Conservation (phyloP, 2,329 filamentous ascomycete species). For the Tolypocladium amazonense region DNA sequence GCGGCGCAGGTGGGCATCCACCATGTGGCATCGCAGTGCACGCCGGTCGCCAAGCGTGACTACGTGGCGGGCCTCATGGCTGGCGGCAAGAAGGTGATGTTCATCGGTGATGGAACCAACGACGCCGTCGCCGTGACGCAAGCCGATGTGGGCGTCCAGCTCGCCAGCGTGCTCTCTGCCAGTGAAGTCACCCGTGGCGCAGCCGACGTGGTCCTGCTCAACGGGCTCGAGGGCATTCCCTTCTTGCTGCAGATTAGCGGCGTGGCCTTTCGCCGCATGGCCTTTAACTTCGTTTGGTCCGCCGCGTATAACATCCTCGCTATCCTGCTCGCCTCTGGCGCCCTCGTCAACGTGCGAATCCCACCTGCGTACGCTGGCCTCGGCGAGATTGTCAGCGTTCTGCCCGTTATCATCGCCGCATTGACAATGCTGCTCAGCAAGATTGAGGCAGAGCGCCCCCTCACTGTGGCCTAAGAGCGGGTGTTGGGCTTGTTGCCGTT, state of each 20-base stretch:
- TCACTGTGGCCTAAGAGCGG: not conserved
- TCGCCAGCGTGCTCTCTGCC: constrained; percentile 31
- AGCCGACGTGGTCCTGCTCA: constrained; percentile 47
- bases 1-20: constrained; percentile 30
- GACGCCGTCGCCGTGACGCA: constrained; percentile 51
- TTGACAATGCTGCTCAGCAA: constrained; percentile 16
- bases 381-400: constrained; percentile 54
- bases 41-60: constrained; percentile 41
- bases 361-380: constrained; percentile 44
- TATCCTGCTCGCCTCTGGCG: constrained; percentile 48
- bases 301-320: constrained; percentile 52
- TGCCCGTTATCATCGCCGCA: constrained; percentile 42
- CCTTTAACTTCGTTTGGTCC: constrained; percentile 54
- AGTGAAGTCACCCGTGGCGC: constrained; percentile 44
- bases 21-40: constrained; percentile 32
- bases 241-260: constrained; percentile 37
- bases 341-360: constrained; percentile 40
- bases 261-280: constrained; percentile 28
- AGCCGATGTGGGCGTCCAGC: constrained; percentile 49
- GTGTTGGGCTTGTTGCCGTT: not conserved
- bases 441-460: constrained; percentile 3
- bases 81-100: constrained; percentile 31
- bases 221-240: constrained; percentile 37
- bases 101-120: constrained; percentile 55
- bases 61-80: constrained; percentile 34